Evolutionary conservation across 2,329 filamentous ascomycete species (phyloP).

Genomic region (Neoascochyta sp.): DNA sequence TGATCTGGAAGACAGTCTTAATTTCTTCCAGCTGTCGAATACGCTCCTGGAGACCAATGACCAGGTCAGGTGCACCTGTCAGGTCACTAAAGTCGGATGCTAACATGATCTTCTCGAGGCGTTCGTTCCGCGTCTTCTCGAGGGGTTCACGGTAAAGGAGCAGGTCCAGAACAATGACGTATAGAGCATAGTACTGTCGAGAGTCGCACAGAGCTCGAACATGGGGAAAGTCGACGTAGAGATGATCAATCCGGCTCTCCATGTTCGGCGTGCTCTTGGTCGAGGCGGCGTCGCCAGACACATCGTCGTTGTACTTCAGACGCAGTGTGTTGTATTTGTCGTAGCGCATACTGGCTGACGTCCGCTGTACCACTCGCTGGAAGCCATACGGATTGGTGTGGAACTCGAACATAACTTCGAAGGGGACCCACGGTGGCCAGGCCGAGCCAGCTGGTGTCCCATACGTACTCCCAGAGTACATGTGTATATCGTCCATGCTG

Average conservation of each 20-base stretch:
- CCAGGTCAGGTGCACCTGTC: constrained; percentile 87
- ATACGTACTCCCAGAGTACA: constrained; percentile 93
- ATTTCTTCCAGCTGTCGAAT: constrained; percentile 94
- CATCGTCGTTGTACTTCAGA: constrained; percentile 93
- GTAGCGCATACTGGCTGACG: constrained; percentile 87
- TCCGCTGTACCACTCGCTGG: constrained; percentile 93
- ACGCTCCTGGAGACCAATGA: constrained; percentile 83
- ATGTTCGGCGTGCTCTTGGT: constrained; percentile 48
- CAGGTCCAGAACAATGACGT: constrained; percentile 94
- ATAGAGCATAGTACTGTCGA: constrained; percentile 94
- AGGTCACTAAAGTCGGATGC: constrained; percentile 98
- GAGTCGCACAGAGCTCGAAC: constrained; percentile 95
- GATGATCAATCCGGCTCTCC: constrained; percentile 86
- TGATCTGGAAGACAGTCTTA: constrained; percentile 91
- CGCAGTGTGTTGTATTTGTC: constrained; percentile 98
- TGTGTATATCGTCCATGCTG: constrained; percentile 73
- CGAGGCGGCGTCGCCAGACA: constrained; percentile 59
- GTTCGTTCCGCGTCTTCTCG: constrained; percentile 94
- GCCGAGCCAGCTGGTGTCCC: constrained; percentile 78
- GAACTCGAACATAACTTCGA: constrained; percentile 99
- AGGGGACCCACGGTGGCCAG: constrained; percentile 97
- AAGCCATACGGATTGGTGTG: constrained; percentile 94
- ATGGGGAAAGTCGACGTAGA: constrained; percentile 95
- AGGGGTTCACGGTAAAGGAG: constrained; percentile 93
- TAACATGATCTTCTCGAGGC: constrained; percentile 96